Base-by-base conservation (phyloP, 495 filamentous ascomycete species). In the Trichoderma virens region DNA sequence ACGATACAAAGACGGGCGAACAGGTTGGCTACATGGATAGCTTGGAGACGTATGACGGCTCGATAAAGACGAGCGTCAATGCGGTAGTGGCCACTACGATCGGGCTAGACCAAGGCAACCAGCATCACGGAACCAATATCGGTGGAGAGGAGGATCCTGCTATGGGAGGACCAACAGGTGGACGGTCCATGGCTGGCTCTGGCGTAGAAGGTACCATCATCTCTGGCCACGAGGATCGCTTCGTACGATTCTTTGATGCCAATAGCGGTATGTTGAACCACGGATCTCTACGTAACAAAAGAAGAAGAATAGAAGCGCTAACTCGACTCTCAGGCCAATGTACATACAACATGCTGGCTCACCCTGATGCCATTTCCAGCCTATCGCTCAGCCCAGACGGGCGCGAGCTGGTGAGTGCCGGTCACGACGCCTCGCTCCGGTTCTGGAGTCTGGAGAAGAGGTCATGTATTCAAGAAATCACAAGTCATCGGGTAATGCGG, bases 381-480 rank as follows among this genome's bases (percentile, higher is more conserved):
- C 85, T 98, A 18, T 92, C 90, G 0, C 83, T 98, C 32, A 94
- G 90, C 65, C 93, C 94, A 13, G 92, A 97, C 70, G 93, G 93
- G 31, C 85, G 88, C 54, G 94, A 98, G 81, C 88, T 97, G 7
- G 95, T 98, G 56, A 95, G 91, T 63, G 95, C 91, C 11, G 94
- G 95, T 59, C 94, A 98, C 73, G 94, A 98, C 70, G 92, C 93
- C 60, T 90, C 88, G 64, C 82, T 98, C 62, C 88, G 94, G 18
- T 98, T 98, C 82, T 98, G 94, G 94, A 90, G 87, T n/a, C 83
- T 98, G 23, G 94, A 98, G 73, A 98, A 93, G 73, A 84, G 94
- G 34, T 86, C 85, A 27, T 98, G 95, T 76, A 93, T 87, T 0
- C 94, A 98, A 72, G 95, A 98, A 71, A 88, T 98, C 68, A 93